phyloP scores from a whole-genome alignment of 2,329 filamentous ascomycete species.

The Colletotrichum lupini region DNA sequence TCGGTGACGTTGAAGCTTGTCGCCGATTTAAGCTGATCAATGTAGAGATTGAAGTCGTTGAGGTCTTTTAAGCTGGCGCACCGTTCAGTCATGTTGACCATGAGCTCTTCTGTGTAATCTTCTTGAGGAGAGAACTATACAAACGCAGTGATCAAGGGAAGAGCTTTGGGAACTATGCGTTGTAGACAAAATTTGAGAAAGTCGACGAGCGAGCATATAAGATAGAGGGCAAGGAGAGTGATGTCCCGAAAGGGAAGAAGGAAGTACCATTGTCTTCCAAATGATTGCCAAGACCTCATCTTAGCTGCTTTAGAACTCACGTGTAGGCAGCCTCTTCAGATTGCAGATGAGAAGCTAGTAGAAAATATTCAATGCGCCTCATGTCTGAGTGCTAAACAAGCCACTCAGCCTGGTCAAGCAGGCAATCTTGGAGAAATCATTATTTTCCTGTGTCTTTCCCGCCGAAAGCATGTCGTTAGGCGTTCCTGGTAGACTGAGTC shows the following conservation, averaged over 20 bases:
- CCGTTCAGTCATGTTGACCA: background rate
- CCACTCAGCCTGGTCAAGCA: too few relatives aligned
- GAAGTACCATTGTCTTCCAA: background rate
- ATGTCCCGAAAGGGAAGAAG: background rate
- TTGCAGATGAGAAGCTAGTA: too few relatives aligned
- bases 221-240: background rate
- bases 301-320: background rate
- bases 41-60: background rate
- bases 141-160: background rate
- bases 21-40: background rate
- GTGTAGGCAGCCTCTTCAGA: too few relatives aligned
- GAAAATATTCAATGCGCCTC: too few relatives aligned
- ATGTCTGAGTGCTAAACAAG: too few relatives aligned
- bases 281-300: background rate
- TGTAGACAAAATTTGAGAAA: background rate
- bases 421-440: too few relatives aligned
- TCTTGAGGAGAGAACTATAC: background rate
- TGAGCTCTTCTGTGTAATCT: background rate
- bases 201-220: background rate
- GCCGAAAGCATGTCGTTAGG: too few relatives aligned
- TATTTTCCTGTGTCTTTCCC: too few relatives aligned
- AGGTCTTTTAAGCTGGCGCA: background rate
- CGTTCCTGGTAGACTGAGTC: background rate
- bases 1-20: background rate
- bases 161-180: too few relatives aligned